Evolutionary conservation across 768 basidiomycete species (phyloP).

Genomic region (Phylloporus arenicola): DNA sequence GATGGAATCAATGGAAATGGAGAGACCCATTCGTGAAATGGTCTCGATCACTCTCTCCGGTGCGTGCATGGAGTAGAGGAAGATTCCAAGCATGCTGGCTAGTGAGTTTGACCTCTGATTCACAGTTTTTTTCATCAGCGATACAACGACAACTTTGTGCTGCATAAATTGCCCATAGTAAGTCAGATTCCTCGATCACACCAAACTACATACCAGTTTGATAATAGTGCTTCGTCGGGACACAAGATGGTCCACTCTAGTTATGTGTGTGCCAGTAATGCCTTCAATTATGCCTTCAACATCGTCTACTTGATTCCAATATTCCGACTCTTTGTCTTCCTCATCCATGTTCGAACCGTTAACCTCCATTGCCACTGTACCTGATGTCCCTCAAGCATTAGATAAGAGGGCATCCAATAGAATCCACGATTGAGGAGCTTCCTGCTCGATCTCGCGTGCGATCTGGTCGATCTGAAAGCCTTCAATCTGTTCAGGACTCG

Average conservation of each 20-base stretch:
- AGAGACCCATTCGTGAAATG: not conserved
- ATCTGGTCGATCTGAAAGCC: not conserved
- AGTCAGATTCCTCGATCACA: not conserved
- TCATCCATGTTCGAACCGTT: not conserved
- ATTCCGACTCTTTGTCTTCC: not conserved
- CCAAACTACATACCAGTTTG: not conserved
- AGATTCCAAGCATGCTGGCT: not conserved
- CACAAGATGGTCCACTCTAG: not conserved
- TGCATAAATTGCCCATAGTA: not conserved
- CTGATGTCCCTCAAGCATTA: not conserved
- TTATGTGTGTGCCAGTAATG: not conserved
- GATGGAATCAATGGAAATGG: not conserved
- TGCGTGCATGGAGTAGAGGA: not conserved
- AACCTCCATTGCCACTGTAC: no score
- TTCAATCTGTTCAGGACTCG: not conserved
- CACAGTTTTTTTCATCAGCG: not conserved
- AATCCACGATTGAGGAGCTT: not conserved
- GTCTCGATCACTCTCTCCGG: constrained; percentile 2
- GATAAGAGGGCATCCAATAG: not conserved
- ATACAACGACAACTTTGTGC: not conserved
- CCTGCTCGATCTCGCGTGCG: not conserved
- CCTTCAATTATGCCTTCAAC: not conserved
- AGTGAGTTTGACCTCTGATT: not conserved
- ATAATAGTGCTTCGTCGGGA: not conserved
- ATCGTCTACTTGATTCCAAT: not conserved